Evolutionary conservation across 768 basidiomycete genomes (phyloP), one percentile per base, ranked within the genome.

Genomic region (Baorangia bicolor): DNA sequence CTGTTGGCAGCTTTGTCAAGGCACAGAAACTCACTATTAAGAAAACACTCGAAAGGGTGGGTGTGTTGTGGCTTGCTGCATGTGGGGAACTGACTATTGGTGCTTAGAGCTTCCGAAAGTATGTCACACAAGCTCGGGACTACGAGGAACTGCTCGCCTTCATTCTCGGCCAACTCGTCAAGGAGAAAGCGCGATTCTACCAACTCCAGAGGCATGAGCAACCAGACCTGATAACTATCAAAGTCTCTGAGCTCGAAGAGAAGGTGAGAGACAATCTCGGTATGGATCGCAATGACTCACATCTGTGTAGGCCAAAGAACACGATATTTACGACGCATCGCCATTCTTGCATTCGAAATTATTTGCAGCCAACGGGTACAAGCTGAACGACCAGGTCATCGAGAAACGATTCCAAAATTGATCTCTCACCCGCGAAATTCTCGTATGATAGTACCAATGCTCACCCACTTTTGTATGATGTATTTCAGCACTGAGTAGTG

Each of bases 11-110:
- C 74, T 99, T 99, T 71, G 92, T 99, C 55, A 95, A 75, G 62
- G 90, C 97, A 27, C 97, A 99, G 72, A 99, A 99, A 79, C 88
- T 94, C 82, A 93, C 91, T 55, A 96, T 98, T 77, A 98, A 98
- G 81, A 97, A 94, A 77, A 95, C 94, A 3, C 77, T 99, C 42
- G 94, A 99, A 73, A 81, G 97, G 66, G 96, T 96, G 25, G 23
- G 54, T 55, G 43, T 25, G 9, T 18, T 33, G 49, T 38, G 21
- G 51, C 21, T 18, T n/a, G 39, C 3, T 21, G 21, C 33, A 37
- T 21, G 11, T 23, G 2, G n/a, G 20, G 27, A 25, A 20, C 61
- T 72, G 33, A 72, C 40, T 34, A 31, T 58, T 31, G 6, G 47
- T 47, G 42, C 56, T 46, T 58, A 97, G 93, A 86, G 93, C 51